Evolutionary conservation across 352 stramenopile genomes (phyloP), one percentile per base, ranked within the genome.

Genomic region (Globisporangium emineosum): DNA sequence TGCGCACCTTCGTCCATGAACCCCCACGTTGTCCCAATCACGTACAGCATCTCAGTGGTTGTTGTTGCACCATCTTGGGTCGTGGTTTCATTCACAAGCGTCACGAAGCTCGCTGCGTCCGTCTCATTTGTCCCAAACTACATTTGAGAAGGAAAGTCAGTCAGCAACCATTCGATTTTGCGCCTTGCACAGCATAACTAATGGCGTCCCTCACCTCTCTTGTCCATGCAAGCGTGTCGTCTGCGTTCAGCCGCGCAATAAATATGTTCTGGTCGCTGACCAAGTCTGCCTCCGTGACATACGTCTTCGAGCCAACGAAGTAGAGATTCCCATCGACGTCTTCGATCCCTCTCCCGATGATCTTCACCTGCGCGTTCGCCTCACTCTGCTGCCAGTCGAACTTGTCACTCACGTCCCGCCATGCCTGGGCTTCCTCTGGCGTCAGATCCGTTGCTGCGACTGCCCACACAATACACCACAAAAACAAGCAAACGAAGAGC

Each of bases 1-100:
- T 93, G 82, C 8, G 70, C 70, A 2, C 71, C 73, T 64, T 93
- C 82, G 62, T 93, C 84, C 73, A 93, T 77, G 54, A 69, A 83
- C 0, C 84, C 82, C 78, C 80, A 90, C 1, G 84, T 91, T 68
- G 77, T 83, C 9, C 79, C 84, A 3, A 81, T 65, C 17, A 93
- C 74, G 33, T 90, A 90, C 10, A 93, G 62, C 60, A 72, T 71
- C 42, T 81, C 67, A 1, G 35, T 69, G 3, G 55, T 58, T 0
- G 33, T 35, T 7, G 66, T 68, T 21, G 25, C n/a, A 5, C 54
- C 49, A 23, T 45, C 67, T 12, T 61, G 27, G 7, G 23, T 25
- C 3, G 54, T 17, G 1, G 69, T 82, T 55, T 89, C 78, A 30
- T 88, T 81, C 40, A 91, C 58, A 5, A 91, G 64, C 10, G 69